Percentiles rank a stretch among this genome's conserved stretches.
phyloP scores from a whole-genome alignment of 352 stramenopile genomes.

The Plasmopara muralis region DNA sequence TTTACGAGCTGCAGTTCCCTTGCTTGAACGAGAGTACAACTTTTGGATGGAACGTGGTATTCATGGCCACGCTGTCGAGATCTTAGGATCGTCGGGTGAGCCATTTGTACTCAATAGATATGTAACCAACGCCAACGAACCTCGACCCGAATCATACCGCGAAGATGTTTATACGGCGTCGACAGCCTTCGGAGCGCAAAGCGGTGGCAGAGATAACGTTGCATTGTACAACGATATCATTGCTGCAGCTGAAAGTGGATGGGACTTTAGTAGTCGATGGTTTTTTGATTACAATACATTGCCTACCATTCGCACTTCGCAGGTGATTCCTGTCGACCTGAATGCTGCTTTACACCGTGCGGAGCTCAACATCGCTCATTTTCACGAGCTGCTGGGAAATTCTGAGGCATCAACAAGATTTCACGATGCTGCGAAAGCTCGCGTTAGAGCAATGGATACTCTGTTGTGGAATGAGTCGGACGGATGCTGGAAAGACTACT shows the following conservation, averaged over 20 bases:
- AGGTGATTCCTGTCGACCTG: slow-evolving; percentile 78
- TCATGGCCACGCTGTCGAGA: slow-evolving; percentile 44
- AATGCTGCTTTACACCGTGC: slow-evolving; percentile 76
- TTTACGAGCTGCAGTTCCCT: slow-evolving; percentile 34
- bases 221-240: slow-evolving; percentile 75
- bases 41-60: slow-evolving; percentile 76
- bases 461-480: slow-evolving; percentile 58
- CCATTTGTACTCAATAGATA: slow-evolving; percentile 69
- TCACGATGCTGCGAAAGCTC: slow-evolving; percentile 14
- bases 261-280: slow-evolving; percentile 88
- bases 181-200: slow-evolving; percentile 2
- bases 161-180: slow-evolving; percentile 52
- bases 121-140: slow-evolving; percentile 44
- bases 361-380: slow-evolving; percentile 60
- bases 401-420: slow-evolving; percentile 23
- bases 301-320: slow-evolving; percentile 50
- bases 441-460: slow-evolving; percentile 48
- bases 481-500: slow-evolving; percentile 64
- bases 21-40: slow-evolving; percentile 68
- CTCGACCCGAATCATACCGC: slow-evolving; percentile 80
- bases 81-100: slow-evolving; percentile 13
- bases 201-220: slow-evolving; percentile 9
- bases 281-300: slow-evolving; percentile 33
- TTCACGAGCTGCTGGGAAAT: slow-evolving; percentile 44
- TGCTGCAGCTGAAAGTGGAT: slow-evolving; percentile 75